These are phyloP conservation scores for sorghum (Sorghum bicolor) DNA, from an alignment of 176 grass and related monocot species.

Conservation along the genomic window Sorghum_bicolor_NCBIv3 NC_012874.2:5263501-5264000, in stretches of 20 bases:
- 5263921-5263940: background rate
- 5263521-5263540: background rate
- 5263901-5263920: no score
- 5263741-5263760: slow-evolving; percentile 1
- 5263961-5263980: background rate
- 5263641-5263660: background rate
- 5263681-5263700: background rate
- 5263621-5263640: background rate
- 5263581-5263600: background rate
- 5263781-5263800: background rate
- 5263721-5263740: background rate
- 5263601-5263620: background rate
- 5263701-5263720: background rate
- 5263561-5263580: background rate
- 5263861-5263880: background rate
- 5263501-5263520: slow-evolving; percentile 1
- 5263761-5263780: slow-evolving; percentile 6
- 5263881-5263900: background rate
- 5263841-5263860: background rate
- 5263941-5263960: background rate
- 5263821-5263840: background rate
- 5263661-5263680: background rate
- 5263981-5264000: no score
- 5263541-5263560: background rate
- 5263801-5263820: background rate